Evolutionary conservation across 2,329 filamentous ascomycete species (phyloP).

Genomic region (Pleomassaria siparia): DNA sequence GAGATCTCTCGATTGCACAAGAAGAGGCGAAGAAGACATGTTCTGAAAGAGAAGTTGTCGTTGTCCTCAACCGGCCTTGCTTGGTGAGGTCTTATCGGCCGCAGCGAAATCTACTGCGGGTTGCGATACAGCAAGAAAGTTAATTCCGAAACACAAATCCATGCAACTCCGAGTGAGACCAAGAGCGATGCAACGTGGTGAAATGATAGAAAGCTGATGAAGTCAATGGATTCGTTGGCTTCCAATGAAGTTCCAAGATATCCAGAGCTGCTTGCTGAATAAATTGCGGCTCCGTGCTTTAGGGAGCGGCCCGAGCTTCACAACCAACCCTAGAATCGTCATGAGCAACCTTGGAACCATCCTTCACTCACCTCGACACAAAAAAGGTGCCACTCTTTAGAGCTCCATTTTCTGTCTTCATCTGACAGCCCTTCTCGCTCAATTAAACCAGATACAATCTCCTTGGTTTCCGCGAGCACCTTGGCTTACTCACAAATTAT

Average conservation of each 20-base stretch:
- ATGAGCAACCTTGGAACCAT: constrained; percentile 2
- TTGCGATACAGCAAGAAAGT: too few relatives aligned
- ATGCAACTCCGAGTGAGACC: too few relatives aligned
- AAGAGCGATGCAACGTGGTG: too few relatives aligned
- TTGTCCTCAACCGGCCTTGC: too few relatives aligned
- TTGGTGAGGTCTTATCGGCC: too few relatives aligned
- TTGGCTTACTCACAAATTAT: constrained; percentile 1
- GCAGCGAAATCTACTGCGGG: too few relatives aligned
- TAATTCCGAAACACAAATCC: too few relatives aligned
- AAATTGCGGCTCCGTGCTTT: constrained; percentile 1
- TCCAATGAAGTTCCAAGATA: not conserved
- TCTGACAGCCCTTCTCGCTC: not conserved
- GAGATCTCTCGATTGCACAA: not conserved
- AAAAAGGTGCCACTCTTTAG: not conserved
- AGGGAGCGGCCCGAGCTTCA: not conserved
- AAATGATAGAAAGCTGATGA: too few relatives aligned
- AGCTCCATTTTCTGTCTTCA: not conserved
- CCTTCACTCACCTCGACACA: not conserved
- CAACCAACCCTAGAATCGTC: not conserved
- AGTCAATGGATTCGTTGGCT: too few relatives aligned
- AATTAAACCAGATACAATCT: not conserved
- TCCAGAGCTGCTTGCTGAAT: not conserved
- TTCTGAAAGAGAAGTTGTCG: not conserved
- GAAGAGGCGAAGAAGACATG: constrained; percentile 6
- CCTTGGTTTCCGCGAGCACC: not conserved